Evolutionary conservation across 208 protist species (phyloP).

Genomic region (Trypanosoma cruzi): DNA sequence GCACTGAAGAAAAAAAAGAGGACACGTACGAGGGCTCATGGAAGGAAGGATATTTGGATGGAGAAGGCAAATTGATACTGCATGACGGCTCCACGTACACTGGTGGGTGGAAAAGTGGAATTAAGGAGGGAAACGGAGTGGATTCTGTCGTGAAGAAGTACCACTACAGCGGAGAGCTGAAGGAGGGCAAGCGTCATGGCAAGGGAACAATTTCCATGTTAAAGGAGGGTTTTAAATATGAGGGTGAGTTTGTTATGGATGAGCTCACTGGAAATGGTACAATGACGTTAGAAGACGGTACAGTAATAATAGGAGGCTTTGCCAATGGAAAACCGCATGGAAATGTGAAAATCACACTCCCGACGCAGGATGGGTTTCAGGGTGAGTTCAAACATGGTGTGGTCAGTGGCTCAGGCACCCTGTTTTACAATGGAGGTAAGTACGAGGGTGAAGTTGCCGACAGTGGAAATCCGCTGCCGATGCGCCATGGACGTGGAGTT

Average conservation of each 20-base stretch:
- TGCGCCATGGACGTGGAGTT: constrained; percentile 66
- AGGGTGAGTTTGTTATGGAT: constrained; percentile 46
- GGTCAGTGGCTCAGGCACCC: constrained; percentile 34
- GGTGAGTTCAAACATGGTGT: constrained; percentile 51
- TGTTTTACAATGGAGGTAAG: constrained; percentile 75
- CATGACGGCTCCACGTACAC: constrained; percentile 37
- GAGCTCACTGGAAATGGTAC: constrained; percentile 41
- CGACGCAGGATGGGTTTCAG: constrained; percentile 27
- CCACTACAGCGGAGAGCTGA: constrained; percentile 72
- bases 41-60: constrained; percentile 55
- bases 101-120: constrained; percentile 57
- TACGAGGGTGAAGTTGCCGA: constrained; percentile 59
- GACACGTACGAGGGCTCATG: constrained; percentile 64
- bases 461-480: constrained; percentile 35
- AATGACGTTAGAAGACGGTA: constrained; percentile 60
- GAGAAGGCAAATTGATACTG: constrained; percentile 43
- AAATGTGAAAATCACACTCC: constrained; percentile 26
- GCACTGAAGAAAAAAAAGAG: constrained; percentile 2
- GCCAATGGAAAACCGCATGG: constrained; percentile 50
- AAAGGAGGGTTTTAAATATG: constrained; percentile 34
- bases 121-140: constrained; percentile 48
- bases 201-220: constrained; percentile 39
- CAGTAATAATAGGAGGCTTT: constrained; percentile 72
- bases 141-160: constrained; percentile 25
- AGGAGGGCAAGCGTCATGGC: constrained; percentile 47